phyloP scores from a whole-genome alignment of 106 monocot species.

The Platanthera zijinensis region DNA sequence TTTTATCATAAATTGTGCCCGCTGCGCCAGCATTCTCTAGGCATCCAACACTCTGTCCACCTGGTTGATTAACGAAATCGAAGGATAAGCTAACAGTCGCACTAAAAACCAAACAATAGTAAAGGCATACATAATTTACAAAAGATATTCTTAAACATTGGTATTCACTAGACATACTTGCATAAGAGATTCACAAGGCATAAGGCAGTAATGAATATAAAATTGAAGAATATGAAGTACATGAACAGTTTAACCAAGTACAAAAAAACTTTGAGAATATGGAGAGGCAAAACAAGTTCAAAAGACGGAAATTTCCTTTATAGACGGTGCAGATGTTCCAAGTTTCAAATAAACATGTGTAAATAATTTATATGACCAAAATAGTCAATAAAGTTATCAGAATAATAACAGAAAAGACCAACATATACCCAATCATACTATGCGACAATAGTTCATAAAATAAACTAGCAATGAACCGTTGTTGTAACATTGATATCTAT shows the following conservation, averaged over 20 bases:
- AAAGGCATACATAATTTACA: not conserved
- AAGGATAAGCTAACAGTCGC: not conserved
- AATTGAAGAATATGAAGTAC: not conserved
- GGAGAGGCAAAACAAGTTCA: not conserved
- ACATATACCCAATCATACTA: too few species aligned
- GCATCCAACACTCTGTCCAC: slow-evolving; percentile 82
- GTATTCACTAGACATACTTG: not conserved
- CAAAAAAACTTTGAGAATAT: not conserved
- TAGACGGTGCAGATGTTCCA: not conserved
- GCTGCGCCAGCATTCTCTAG: slow-evolving; percentile 84
- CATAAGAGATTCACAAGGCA: not conserved
- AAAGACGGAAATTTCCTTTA: not conserved
- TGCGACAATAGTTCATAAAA: not conserved
- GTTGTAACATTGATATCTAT: not conserved
- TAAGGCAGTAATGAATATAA: not conserved
- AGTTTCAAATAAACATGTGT: not conserved
- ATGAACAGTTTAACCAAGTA: not conserved
- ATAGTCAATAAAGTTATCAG: not conserved
- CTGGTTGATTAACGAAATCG: slow-evolving; percentile 25
- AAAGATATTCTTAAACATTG: not conserved
- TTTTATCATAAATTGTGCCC: slow-evolving; percentile 73
- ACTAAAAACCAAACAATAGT: not conserved
- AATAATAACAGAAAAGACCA: too few species aligned
- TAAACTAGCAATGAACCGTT: not conserved
- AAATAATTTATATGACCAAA: not conserved